phyloP scores from a whole-genome alignment of 352 stramenopile genomes.

The Globisporangium takayamanum region DNA sequence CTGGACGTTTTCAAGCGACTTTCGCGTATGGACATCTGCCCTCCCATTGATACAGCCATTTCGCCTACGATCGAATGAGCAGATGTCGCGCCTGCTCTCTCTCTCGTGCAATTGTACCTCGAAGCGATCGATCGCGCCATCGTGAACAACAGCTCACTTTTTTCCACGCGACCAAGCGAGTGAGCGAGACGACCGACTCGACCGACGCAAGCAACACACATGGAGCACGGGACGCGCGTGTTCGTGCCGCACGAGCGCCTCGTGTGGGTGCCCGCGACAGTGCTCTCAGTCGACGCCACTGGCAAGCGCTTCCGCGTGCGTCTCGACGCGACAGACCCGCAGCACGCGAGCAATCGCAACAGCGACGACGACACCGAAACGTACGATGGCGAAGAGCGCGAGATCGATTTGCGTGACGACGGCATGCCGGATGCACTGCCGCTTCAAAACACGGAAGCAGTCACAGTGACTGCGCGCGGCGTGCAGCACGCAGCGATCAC shows the following conservation, averaged over 20 bases:
- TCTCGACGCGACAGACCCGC: constrained; percentile 18
- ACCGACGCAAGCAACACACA: not conserved
- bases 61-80: too few relatives aligned
- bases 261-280: constrained; percentile 76
- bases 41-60: too few relatives aligned
- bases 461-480: constrained; percentile 2
- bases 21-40: too few relatives aligned
- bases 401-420: constrained; percentile 61
- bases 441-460: constrained; percentile 49
- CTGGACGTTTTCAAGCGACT: too few relatives aligned
- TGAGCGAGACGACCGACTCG: too few relatives aligned
- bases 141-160: too few relatives aligned
- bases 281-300: constrained; percentile 50
- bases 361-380: constrained; percentile 18
- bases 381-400: constrained; percentile 34
- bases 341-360: constrained; percentile 2
- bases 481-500: constrained; percentile 15
- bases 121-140: too few relatives aligned
- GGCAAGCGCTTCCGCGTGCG: constrained; percentile 68
- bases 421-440: constrained; percentile 73
- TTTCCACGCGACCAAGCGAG: too few relatives aligned
- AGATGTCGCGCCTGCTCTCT: too few relatives aligned
- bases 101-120: too few relatives aligned
- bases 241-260: constrained; percentile 78
- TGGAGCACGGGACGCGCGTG: constrained; percentile 52